Evolutionary conservation across 2,329 filamentous ascomycete species (phyloP).

Genomic region (Myriosclerotinia curreyana): DNA sequence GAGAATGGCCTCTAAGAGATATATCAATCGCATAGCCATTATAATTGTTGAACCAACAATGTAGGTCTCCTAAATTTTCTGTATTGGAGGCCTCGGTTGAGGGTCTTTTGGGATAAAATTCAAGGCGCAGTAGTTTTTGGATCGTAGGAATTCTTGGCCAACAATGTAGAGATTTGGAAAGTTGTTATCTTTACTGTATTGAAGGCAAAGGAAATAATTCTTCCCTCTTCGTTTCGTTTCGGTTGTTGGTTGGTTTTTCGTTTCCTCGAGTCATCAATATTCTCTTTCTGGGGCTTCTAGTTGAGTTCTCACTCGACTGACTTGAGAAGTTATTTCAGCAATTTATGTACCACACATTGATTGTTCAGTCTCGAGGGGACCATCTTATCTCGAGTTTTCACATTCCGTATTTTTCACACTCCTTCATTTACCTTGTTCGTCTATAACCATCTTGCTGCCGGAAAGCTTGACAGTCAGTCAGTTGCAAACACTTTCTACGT

Average conservation of each 20-base stretch:
- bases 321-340: no score
- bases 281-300: not conserved
- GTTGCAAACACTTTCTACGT: not conserved
- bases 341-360: not conserved
- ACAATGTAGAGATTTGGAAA: not conserved
- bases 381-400: not conserved
- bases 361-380: not conserved
- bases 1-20: no score
- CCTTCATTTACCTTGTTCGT: no score
- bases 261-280: not conserved
- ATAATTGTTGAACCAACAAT: not conserved
- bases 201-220: not conserved
- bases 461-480: not conserved
- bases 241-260: not conserved
- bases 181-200: no score
- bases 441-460: not conserved
- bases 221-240: not conserved
- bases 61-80: not conserved
- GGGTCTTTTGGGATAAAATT: not conserved
- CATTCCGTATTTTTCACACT: not conserved
- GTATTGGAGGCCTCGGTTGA: slow-evolving; percentile 1
- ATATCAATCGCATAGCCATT: not conserved
- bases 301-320: not conserved
- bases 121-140: slow-evolving; percentile 5
- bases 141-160: not conserved